Conservation (phyloP, 176 grass and related monocot species). For the Bromus sterilis region DNA sequence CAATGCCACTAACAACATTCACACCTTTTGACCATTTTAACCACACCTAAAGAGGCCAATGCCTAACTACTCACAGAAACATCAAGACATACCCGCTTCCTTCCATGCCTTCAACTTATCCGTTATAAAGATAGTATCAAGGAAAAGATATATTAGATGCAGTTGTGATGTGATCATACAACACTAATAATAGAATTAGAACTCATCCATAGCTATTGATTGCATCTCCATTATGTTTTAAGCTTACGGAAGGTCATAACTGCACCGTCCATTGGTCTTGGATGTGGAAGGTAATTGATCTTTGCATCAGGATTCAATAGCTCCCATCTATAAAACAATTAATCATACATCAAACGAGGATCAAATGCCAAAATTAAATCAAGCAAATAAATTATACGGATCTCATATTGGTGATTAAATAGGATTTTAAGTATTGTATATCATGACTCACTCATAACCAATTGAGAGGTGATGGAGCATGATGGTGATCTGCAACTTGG, state of each 20-base stretch:
- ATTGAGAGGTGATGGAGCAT: conserved; percentile 18
- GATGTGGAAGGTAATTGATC: neutral
- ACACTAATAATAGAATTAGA: neutral
- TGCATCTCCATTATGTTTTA: neutral
- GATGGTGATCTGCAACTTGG: conserved; percentile 2
- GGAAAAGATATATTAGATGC: neutral
- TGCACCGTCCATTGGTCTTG: neutral
- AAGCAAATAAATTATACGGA: neutral
- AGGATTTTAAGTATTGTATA: neutral
- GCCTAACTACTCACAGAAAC: too few relatives aligned
- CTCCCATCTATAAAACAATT: conserved; percentile 19
- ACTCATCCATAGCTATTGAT: neutral
- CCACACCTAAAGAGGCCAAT: too few relatives aligned
- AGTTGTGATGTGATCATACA: neutral
- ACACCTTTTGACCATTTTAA: too few relatives aligned
- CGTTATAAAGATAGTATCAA: neutral
- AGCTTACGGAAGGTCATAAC: neutral
- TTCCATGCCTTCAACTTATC: too few relatives aligned
- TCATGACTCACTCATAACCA: conserved; percentile 14
- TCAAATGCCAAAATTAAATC: neutral
- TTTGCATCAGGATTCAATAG: conserved; percentile 6
- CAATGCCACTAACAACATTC: too few relatives aligned
- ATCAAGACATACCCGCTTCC: too few relatives aligned
- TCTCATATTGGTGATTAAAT: neutral
- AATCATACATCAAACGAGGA: neutral